A percentile compares a stretch with the other conserved stretches of the same genome.
Evolutionary conservation across 2,329 filamentous ascomycete genomes (phyloP).

Genomic region (Colletotrichum higginsianum): DNA sequence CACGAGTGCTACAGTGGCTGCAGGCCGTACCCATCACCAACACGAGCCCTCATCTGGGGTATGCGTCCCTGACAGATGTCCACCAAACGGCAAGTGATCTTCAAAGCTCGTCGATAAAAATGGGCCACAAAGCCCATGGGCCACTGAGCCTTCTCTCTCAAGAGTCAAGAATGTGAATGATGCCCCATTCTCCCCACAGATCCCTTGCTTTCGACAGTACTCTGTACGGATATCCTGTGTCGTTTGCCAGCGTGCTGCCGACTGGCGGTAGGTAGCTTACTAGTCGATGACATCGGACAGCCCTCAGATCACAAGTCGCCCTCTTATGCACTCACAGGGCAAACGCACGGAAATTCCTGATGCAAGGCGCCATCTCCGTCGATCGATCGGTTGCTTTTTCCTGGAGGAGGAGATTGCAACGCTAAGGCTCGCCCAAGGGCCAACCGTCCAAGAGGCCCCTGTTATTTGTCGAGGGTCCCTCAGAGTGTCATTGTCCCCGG

Average conservation of each 20-base stretch:
- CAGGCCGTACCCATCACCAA: constrained; percentile 35
- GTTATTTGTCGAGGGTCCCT: constrained; percentile 31
- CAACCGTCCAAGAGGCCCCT: constrained; percentile 21
- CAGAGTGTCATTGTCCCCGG: constrained; percentile 34
- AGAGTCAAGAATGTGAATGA: constrained; percentile 24
- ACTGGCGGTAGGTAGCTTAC: neutral
- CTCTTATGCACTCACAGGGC: constrained; percentile 16
- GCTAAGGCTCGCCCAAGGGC: constrained; percentile 10
- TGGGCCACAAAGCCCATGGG: constrained; percentile 20
- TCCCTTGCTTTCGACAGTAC: constrained; percentile 10
- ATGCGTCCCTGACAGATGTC: constrained; percentile 28
- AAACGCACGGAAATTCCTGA: constrained; percentile 22
- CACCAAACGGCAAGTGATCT: constrained; percentile 30
- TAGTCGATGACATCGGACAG: neutral
- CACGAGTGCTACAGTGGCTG: constrained; percentile 34
- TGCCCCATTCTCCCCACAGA: constrained; percentile 5
- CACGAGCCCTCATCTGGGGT: constrained; percentile 40
- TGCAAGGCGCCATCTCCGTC: constrained; percentile 36
- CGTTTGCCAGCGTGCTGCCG: neutral
- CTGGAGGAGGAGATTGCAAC: constrained; percentile 23
- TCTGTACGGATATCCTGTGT: neutral
- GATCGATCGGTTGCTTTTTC: constrained; percentile 27
- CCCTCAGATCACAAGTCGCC: constrained; percentile 14
- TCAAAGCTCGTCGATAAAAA: constrained; percentile 1
- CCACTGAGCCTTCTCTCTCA: constrained; percentile 7